Conservation (phyloP, 2,329 filamentous ascomycete species). For the Aspergillus pseudoterreus region DNA sequence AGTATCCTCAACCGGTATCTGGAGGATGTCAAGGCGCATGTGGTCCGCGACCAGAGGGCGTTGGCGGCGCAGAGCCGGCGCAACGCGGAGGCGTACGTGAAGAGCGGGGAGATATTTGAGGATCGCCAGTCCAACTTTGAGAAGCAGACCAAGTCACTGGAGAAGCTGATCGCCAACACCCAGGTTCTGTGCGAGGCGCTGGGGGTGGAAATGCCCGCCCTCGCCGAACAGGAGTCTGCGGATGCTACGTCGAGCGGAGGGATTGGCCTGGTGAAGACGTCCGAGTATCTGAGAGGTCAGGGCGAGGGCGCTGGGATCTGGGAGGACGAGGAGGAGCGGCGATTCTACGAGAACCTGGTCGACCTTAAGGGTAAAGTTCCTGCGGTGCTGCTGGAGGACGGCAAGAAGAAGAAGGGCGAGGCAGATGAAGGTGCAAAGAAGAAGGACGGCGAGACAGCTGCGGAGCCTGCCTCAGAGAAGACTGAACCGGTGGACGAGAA, state of each 20-base stretch:
- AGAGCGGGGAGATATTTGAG: slow-evolving; percentile 96
- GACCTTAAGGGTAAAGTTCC: slow-evolving; percentile 96
- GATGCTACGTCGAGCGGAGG: slow-evolving; percentile 65
- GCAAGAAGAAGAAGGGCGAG: slow-evolving; percentile 88
- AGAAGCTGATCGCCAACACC: slow-evolving; percentile 83
- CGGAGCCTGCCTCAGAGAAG: slow-evolving; percentile 44
- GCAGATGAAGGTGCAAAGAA: slow-evolving; percentile 78
- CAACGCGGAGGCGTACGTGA: slow-evolving; percentile 97
- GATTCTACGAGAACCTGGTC: slow-evolving; percentile 95
- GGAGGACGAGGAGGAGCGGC: slow-evolving; percentile 96
- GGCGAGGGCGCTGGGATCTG: slow-evolving; percentile 91
- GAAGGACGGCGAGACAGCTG: slow-evolving; percentile 53
- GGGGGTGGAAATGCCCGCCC: slow-evolving; percentile 86
- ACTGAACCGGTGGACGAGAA: slow-evolving; percentile 45
- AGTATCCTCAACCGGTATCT: slow-evolving; percentile 85
- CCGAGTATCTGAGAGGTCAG: slow-evolving; percentile 86
- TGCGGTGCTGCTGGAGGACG: slow-evolving; percentile 85
- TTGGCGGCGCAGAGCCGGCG: slow-evolving; percentile 82
- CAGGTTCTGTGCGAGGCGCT: slow-evolving; percentile 87
- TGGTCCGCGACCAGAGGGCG: slow-evolving; percentile 87
- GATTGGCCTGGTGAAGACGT: slow-evolving; percentile 90
- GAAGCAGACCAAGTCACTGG: slow-evolving; percentile 86
- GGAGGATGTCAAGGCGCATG: slow-evolving; percentile 84
- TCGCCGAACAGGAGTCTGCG: slow-evolving; percentile 76
- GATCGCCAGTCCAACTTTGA: slow-evolving; percentile 95